Conservation (phyloP, 2,329 filamentous ascomycete genomes). For the Amphichorda felina region DNA sequence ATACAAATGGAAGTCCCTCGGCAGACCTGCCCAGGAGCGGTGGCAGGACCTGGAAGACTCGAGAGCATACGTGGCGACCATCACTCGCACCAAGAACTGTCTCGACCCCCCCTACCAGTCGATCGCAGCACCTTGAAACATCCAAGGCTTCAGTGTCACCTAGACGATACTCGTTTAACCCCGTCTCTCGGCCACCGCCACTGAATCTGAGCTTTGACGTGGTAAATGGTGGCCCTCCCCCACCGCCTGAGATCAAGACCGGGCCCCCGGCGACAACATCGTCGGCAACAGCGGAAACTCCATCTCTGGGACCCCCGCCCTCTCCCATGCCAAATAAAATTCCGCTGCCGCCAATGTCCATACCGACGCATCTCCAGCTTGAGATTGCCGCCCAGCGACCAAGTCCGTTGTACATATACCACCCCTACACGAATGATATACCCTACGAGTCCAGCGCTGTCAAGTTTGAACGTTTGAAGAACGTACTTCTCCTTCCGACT, state of each 20-base stretch:
- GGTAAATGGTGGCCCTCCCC: constrained; percentile 3
- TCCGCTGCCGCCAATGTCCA: constrained; percentile 53
- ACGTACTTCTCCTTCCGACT: constrained; percentile 72
- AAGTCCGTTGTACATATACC: constrained; percentile 54
- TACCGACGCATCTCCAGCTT: constrained; percentile 53
- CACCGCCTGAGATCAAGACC: constrained; percentile 10
- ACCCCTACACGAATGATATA: constrained; percentile 40
- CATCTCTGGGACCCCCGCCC: constrained; percentile 11
- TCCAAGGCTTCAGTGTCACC: constrained; percentile 17
- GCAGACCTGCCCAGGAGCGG: not conserved
- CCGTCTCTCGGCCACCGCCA: constrained; percentile 26
- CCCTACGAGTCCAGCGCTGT: constrained; percentile 88
- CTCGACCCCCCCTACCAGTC: constrained; percentile 39
- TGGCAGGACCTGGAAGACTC: constrained; percentile 1
- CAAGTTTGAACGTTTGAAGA: constrained; percentile 84
- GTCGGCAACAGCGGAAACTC: constrained; percentile 1
- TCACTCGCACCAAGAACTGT: constrained; percentile 27
- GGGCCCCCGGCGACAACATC: constrained; percentile 10
- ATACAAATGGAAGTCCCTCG: constrained; percentile 10
- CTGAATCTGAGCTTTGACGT: constrained; percentile 28
- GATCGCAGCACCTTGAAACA: constrained; percentile 17
- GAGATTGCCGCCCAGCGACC: constrained; percentile 51
- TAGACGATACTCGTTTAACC: constrained; percentile 39
- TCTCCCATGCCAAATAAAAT: constrained; percentile 43
- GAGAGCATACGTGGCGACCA: constrained; percentile 17